Conservation (phyloP, 345 rosid species). For the Geranium brycei region DNA sequence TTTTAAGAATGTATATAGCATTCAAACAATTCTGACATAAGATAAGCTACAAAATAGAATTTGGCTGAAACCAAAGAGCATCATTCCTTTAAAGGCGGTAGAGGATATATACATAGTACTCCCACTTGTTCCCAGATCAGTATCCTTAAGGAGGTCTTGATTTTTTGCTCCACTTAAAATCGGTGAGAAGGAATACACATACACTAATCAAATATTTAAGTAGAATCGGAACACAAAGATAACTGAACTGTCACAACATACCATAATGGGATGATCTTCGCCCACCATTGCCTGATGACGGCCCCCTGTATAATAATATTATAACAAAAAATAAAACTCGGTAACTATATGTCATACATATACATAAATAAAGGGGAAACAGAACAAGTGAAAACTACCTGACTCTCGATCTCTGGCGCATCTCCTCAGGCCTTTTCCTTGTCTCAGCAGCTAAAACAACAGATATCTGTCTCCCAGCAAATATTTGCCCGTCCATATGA, state of each 20-base stretch:
- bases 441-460: conserved; percentile 85
- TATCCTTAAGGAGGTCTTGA: no score
- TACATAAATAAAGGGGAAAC: neutral
- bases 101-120: no score
- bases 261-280: conserved; percentile 51
- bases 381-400: conserved; percentile 24
- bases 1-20: no score
- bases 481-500: conserved; percentile 69
- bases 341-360: neutral
- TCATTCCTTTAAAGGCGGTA: no score
- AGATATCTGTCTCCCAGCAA: conserved; percentile 82
- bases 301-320: conserved; percentile 36
- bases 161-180: no score
- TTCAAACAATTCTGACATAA: no score
- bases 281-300: conserved; percentile 48
- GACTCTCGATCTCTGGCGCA: conserved; percentile 66
- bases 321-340: conserved; percentile 6
- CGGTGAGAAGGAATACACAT: no score
- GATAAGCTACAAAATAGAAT: no score
- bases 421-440: conserved; percentile 96
- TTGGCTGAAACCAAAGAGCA: no score
- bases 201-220: neutral
- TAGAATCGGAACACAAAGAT: neutral
- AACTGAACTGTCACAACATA: conserved; percentile 13
- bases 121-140: no score